Evolutionary conservation across 371 early-diverging fungal species (phyloP).

Genomic region (Mucor velutinosus): DNA sequence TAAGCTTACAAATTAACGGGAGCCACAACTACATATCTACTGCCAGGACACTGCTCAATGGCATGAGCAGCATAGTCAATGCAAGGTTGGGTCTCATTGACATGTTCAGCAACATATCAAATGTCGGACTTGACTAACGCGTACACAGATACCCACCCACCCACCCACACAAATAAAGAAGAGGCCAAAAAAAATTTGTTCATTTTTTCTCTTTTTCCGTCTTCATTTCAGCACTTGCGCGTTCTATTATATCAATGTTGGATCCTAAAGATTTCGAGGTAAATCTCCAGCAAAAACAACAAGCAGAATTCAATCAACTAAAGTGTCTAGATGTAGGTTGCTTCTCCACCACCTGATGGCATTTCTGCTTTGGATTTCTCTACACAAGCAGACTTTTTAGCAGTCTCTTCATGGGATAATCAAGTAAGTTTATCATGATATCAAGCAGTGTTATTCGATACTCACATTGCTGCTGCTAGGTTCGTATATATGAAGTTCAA

Average conservation of each 20-base stretch:
- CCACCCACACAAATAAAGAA: neutral
- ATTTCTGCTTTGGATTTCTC: conserved; percentile 82
- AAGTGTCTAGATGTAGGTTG: conserved; percentile 47
- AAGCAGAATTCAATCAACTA: neutral
- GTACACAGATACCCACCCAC: neutral
- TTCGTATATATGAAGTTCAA: conserved; percentile 90
- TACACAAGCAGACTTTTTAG: conserved; percentile 80
- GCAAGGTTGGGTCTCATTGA: too few species aligned
- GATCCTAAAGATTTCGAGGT: conserved; percentile 37
- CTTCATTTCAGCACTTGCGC: neutral
- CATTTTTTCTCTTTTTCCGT: neutral
- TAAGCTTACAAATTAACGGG: too few species aligned
- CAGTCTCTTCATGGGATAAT: conserved; percentile 93
- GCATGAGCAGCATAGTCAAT: too few species aligned
- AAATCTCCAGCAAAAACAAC: neutral
- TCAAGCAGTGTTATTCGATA: neutral
- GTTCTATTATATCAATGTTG: conserved; percentile 13
- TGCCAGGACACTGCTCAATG: too few species aligned
- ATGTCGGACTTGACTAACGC: neutral
- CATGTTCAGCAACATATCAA: too few species aligned
- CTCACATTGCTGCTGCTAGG: conserved; percentile 47
- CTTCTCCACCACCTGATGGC: conserved; percentile 79
- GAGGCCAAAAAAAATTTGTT: neutral
- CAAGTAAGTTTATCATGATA: conserved; percentile 55
- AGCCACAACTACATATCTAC: too few species aligned